Conservation (phyloP, 768 basidiomycete genomes). For the Mycena metata region DNA sequence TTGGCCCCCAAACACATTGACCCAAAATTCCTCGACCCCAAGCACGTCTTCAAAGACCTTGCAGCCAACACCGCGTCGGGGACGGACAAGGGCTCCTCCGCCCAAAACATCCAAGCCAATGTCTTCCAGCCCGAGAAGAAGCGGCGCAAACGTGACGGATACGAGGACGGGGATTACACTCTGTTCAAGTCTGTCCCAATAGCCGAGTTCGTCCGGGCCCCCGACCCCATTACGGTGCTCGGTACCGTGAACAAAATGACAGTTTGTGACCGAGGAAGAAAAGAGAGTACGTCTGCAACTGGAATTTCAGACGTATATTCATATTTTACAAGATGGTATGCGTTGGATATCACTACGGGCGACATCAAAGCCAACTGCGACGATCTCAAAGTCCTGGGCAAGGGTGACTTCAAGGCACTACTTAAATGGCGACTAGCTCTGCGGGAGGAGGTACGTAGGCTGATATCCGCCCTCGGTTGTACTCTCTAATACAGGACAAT, state of each 20-base stretch:
- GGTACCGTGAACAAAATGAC: slow-evolving; percentile 83
- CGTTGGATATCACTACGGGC: slow-evolving; percentile 75
- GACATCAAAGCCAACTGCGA: slow-evolving; percentile 88
- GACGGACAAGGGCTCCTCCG: slow-evolving; percentile 65
- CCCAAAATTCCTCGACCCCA: slow-evolving; percentile 97
- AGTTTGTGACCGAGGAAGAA: slow-evolving; percentile 87
- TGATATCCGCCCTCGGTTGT: not conserved
- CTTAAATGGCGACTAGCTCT: slow-evolving; percentile 92
- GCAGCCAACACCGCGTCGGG: slow-evolving; percentile 60
- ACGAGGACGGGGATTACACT: slow-evolving; percentile 94
- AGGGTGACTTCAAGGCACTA: slow-evolving; percentile 95
- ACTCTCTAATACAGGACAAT: slow-evolving; percentile 12
- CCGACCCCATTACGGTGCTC: slow-evolving; percentile 84
- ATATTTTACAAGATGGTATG: slow-evolving; percentile 72
- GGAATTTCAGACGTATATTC: slow-evolving; percentile 13
- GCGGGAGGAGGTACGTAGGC: slow-evolving; percentile 83
- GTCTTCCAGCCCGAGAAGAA: slow-evolving; percentile 99
- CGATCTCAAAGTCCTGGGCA: slow-evolving; percentile 97
- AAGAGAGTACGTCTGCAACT: slow-evolving; percentile 69
- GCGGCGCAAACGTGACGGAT: slow-evolving; percentile 91
- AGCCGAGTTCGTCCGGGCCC: slow-evolving; percentile 74
- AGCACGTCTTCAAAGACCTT: slow-evolving; percentile 97
- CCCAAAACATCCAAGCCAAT: slow-evolving; percentile 83
- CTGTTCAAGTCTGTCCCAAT: slow-evolving; percentile 83
- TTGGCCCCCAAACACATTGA: slow-evolving; percentile 96